These are phyloP conservation scores for Rhizopus sp. DNA, from an alignment of 371 early-diverging fungal genomes.

Conservation along the genomic window DNA sequence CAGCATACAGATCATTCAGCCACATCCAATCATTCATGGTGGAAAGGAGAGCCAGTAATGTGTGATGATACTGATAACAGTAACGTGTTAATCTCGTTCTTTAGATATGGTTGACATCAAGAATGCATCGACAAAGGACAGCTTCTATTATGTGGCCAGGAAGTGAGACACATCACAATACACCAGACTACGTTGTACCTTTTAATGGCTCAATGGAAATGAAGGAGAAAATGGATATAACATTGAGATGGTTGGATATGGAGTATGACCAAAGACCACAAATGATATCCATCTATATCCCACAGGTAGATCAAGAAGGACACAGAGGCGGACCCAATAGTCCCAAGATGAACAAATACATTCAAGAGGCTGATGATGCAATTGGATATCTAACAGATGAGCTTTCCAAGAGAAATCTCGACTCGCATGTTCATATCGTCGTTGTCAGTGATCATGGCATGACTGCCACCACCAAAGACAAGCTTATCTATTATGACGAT, in stretches of 20 bases:
- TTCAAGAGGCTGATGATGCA: conserved; percentile 67
- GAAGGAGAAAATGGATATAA: conserved; percentile 59
- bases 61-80: not conserved
- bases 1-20: conserved; percentile 66
- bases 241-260: conserved; percentile 79
- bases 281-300: conserved; percentile 78
- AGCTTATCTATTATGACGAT: conserved; percentile 77
- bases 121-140: conserved; percentile 62
- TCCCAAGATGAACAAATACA: conserved; percentile 56
- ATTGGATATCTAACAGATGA: conserved; percentile 63
- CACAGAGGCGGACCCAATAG: conserved; percentile 81
- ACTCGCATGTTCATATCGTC: conserved; percentile 73
- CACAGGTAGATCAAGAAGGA: conserved; percentile 83
- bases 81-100: not conserved
- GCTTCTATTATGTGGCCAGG: conserved; percentile 94
- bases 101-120: conserved; percentile 89
- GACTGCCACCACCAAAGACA: conserved; percentile 61
- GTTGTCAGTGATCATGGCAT: conserved; percentile 95
- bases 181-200: conserved; percentile 70
- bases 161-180: conserved; percentile 55
- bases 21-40: conserved; percentile 75
- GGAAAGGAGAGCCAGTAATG: conserved; percentile 86
- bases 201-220: conserved; percentile 53
- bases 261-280: conserved; percentile 71
- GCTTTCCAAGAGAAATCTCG: conserved; percentile 60